Conservation (phyloP, 1,139 yeast genomes). For the Komagataea norvegica region DNA sequence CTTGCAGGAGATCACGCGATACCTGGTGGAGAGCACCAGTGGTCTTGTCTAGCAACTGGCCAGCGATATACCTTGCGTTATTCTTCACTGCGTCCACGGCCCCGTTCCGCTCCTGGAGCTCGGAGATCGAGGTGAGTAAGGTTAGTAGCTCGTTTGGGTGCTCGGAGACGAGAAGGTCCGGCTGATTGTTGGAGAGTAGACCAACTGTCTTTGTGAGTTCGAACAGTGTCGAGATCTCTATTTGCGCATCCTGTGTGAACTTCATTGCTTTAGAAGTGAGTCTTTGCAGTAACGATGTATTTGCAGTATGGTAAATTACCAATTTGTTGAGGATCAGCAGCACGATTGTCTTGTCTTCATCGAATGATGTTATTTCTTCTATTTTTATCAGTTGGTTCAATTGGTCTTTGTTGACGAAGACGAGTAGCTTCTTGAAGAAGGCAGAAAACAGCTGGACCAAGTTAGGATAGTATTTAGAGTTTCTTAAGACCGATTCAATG, state of each 20-base stretch:
- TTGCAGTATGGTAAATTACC: slow-evolving; percentile 14
- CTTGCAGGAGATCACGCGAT: neutral
- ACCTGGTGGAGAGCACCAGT: neutral
- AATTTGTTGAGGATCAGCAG: slow-evolving; percentile 20
- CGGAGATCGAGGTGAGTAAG: slow-evolving; percentile 12
- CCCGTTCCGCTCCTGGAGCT: slow-evolving; percentile 4
- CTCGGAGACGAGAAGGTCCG: slow-evolving; percentile 11
- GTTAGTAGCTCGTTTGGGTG: slow-evolving; percentile 11
- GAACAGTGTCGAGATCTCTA: slow-evolving; percentile 14
- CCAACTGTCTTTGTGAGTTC: slow-evolving; percentile 26
- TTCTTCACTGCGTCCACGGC: slow-evolving; percentile 21
- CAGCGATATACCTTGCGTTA: slow-evolving; percentile 19
- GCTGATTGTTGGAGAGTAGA: slow-evolving; percentile 18
- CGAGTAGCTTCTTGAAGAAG: slow-evolving; percentile 22
- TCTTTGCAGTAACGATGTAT: slow-evolving; percentile 8
- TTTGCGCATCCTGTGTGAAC: slow-evolving; percentile 9
- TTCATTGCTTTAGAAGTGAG: slow-evolving; percentile 14
- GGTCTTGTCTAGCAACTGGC: slow-evolving; percentile 12
- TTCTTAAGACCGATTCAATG: slow-evolving; percentile 23
- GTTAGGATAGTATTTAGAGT: slow-evolving; percentile 23
- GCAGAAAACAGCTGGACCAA: slow-evolving; percentile 14
- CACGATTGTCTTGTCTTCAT: slow-evolving; percentile 5
- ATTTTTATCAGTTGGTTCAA: slow-evolving; percentile 6
- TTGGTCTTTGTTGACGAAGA: slow-evolving; percentile 13
- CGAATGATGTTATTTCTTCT: neutral